Evolutionary conservation across 768 basidiomycete genomes (phyloP).

Genomic region (Boletus huronensis): DNA sequence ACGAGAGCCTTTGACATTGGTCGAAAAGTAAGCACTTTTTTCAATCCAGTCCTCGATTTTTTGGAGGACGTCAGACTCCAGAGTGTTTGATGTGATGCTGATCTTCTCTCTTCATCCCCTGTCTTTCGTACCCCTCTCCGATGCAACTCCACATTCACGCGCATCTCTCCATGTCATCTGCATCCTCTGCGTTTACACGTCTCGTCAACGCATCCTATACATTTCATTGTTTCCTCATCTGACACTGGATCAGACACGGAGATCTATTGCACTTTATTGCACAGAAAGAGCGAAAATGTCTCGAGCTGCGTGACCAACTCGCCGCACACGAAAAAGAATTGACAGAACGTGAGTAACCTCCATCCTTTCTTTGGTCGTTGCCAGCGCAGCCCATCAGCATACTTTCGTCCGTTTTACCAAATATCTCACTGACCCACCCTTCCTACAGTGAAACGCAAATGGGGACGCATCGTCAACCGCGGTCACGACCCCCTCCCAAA

Average conservation of each 20-base stretch:
- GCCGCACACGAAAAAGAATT: conserved; percentile 71
- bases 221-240: not conserved
- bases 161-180: not conserved
- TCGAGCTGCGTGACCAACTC: conserved; percentile 76
- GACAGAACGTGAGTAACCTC: conserved; percentile 46
- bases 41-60: not conserved
- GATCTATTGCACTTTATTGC: conserved; percentile 82
- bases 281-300: conserved; percentile 80
- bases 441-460: conserved; percentile 68
- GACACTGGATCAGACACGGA: conserved; percentile 51
- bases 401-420: not conserved
- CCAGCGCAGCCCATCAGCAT: no score
- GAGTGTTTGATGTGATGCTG: not conserved
- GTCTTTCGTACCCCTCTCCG: not conserved
- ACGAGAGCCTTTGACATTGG: conserved; percentile 55
- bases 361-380: not conserved
- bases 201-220: not conserved
- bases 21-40: conserved; percentile 58
- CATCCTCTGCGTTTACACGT: not conserved
- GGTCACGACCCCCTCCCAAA: conserved; percentile 31
- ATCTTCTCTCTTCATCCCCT: not conserved
- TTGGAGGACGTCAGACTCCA: not conserved
- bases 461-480: conserved; percentile 75
- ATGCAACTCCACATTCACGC: not conserved
- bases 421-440: not conserved